These are phyloP conservation scores for Mentha longifolia DNA, from an alignment of 257 asterid species.

Conservation along the genomic window DNA sequence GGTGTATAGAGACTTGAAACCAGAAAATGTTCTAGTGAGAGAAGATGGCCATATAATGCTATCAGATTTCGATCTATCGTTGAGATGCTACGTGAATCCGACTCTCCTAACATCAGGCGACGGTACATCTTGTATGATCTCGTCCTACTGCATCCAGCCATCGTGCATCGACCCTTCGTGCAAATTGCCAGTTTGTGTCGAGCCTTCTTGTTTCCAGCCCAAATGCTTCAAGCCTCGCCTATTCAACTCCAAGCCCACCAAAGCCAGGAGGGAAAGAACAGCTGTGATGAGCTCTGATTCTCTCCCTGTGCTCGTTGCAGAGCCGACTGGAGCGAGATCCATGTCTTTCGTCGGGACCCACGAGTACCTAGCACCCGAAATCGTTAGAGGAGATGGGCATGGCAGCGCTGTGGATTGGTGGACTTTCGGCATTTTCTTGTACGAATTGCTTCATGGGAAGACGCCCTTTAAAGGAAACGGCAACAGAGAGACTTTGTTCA, in stretches of 20 bases:
- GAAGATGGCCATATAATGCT: conserved; percentile 97
- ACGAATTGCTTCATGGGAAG: conserved; percentile 84
- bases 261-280: conserved; percentile 47
- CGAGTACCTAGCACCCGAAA: conserved; percentile 91
- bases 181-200: conserved; percentile 71
- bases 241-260: conserved; percentile 54
- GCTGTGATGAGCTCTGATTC: conserved; percentile 42
- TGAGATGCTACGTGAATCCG: conserved; percentile 78
- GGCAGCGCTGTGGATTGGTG: conserved; percentile 99
- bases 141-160: conserved; percentile 81
- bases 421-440: conserved; percentile 87
- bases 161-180: conserved; percentile 77
- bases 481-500: conserved; percentile 83
- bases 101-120: conserved; percentile 61
- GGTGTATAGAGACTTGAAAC: conserved; percentile 85
- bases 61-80: conserved; percentile 86
- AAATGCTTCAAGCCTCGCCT: conserved; percentile 87
- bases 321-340: conserved; percentile 89
- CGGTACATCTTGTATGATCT: conserved; percentile 56
- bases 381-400: conserved; percentile 94
- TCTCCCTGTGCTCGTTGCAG: conserved; percentile 73
- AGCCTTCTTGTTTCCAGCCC: conserved; percentile 86
- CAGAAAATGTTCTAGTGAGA: conserved; percentile 88
- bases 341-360: conserved; percentile 98
- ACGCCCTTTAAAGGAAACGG: conserved; percentile 87